Evolutionary conservation across 345 rosid genomes (phyloP), one percentile per base, ranked within the genome.

Genomic region (Lagerstroemia speciosa): DNA sequence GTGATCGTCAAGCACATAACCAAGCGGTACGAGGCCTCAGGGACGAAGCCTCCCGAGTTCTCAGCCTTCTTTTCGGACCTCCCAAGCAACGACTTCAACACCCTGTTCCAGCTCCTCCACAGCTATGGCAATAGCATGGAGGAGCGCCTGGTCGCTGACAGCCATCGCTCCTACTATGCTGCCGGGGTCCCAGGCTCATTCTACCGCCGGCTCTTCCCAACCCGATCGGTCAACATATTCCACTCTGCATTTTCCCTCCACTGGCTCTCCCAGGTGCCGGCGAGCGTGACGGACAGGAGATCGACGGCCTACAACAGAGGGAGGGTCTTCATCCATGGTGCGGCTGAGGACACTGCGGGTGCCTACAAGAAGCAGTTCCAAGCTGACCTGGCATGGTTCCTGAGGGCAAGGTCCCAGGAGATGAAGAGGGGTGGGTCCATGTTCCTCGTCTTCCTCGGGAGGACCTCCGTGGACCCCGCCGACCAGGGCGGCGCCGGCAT

Each of bases 201-300:
- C 72, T 79, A 93, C 83, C 80, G 90, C 61, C 75, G 98, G 41
- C 92, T 93, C 12, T 93, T 93, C 26, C 96, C 98, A 24, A 82
- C 87, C 3, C 82, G 88, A 79, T 86, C 97, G 3, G 77, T 93
- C 33, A 79, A 93, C 69, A 72, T 93, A 43, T 93, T 93, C 70
- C 93, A 93, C 78, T 93, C 98, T 1, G 92, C 97, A 14, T 93
- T 93, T 71, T 93, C 93, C 26, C 77, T 93, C 82, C 98, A 93
- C 46, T 93, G 98, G 98, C 92, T 93, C 65, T 93, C 98, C 33
- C 97, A 93, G 98, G 89, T 93, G 57, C 98, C 98, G 3, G 98
- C 89, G 79, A 73, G 77, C 34, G 96, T 87, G 71, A 27, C 74
- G 62, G 96, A 93, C 76, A 84, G 69, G 77, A 83, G 91, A 82